These are phyloP conservation scores for Sporothrix pseudoabietina DNA, from an alignment of 2,329 filamentous ascomycete genomes.

Conservation along the genomic window DNA sequence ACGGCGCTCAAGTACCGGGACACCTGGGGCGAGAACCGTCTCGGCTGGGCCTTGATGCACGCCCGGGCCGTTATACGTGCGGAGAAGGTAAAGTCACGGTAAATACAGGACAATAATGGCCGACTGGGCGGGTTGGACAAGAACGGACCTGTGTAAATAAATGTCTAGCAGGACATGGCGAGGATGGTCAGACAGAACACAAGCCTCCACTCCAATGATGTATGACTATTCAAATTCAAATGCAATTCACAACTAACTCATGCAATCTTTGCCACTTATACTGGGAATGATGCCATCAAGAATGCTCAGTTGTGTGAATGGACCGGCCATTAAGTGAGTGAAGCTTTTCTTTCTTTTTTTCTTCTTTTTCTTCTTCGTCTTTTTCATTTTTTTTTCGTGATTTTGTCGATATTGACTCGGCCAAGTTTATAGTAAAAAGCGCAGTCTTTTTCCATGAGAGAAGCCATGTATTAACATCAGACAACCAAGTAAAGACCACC, in stretches of 20 bases:
- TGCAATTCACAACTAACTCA: not conserved
- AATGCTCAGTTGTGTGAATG: not conserved
- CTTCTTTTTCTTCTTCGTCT: not conserved
- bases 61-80: constrained; percentile 56
- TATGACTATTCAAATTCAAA: not conserved
- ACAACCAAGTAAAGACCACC: too few species aligned
- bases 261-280: not conserved
- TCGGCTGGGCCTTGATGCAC: constrained; percentile 63
- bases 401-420: not conserved
- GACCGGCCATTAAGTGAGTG: not conserved
- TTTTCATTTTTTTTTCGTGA: not conserved
- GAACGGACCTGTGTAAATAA: not conserved
- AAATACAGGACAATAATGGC: too few species aligned
- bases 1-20: constrained; percentile 52
- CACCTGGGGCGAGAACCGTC: constrained; percentile 64
- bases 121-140: too few species aligned
- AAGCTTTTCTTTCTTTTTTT: not conserved
- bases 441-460: not conserved
- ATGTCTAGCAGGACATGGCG: not conserved
- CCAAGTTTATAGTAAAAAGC: not conserved
- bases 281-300: not conserved
- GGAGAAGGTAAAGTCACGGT: constrained; percentile 39
- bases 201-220: not conserved
- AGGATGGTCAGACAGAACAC: not conserved
- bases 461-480: not conserved